These are phyloP conservation scores for Mycosphaerella sp. DNA, from an alignment of 2,329 filamentous ascomycete genomes.

Conservation along the genomic window DNA sequence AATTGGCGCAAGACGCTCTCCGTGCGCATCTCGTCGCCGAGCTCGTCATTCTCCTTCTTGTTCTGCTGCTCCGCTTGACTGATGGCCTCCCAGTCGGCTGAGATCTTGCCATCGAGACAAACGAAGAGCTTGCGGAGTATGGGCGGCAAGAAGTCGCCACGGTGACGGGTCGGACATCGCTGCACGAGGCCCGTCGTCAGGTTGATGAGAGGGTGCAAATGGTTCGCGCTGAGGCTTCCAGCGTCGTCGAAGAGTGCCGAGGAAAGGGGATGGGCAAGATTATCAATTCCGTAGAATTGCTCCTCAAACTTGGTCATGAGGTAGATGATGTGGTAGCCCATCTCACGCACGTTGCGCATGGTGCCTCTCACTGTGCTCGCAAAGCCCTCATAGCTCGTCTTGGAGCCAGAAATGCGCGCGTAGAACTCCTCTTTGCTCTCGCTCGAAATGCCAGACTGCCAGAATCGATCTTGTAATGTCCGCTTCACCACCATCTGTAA, in stretches of 20 bases:
- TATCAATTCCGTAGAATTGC: slow-evolving; percentile 83
- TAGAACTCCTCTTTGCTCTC: slow-evolving; percentile 98
- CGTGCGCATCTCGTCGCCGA: slow-evolving; percentile 96
- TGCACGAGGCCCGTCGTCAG: slow-evolving; percentile 84
- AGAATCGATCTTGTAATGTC: slow-evolving; percentile 90
- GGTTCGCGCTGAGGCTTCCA: slow-evolving; percentile 77
- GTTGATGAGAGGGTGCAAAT: slow-evolving; percentile 88
- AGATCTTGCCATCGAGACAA: slow-evolving; percentile 83
- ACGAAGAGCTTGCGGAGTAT: slow-evolving; percentile 75
- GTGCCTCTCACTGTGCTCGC: slow-evolving; percentile 88
- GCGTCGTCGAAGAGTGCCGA: slow-evolving; percentile 79
- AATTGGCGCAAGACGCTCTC: slow-evolving; percentile 92
- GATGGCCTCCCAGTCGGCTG: slow-evolving; percentile 76
- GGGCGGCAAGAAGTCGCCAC: slow-evolving; percentile 75
- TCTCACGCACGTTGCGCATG: slow-evolving; percentile 82
- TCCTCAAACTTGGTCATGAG: slow-evolving; percentile 82
- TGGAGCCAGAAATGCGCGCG: slow-evolving; percentile 80
- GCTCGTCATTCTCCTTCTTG: slow-evolving; percentile 59
- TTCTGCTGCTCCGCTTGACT: slow-evolving; percentile 51
- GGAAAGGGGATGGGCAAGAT: slow-evolving; percentile 75
- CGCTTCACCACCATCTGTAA: slow-evolving; percentile 70
- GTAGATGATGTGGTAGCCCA: slow-evolving; percentile 88
- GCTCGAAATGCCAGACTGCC: slow-evolving; percentile 94
- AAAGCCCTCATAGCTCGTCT: slow-evolving; percentile 82
- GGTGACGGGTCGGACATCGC: slow-evolving; percentile 74